Evolutionary conservation across 2,329 filamentous ascomycete genomes (phyloP).

Genomic region (Sporothrix phasma): DNA sequence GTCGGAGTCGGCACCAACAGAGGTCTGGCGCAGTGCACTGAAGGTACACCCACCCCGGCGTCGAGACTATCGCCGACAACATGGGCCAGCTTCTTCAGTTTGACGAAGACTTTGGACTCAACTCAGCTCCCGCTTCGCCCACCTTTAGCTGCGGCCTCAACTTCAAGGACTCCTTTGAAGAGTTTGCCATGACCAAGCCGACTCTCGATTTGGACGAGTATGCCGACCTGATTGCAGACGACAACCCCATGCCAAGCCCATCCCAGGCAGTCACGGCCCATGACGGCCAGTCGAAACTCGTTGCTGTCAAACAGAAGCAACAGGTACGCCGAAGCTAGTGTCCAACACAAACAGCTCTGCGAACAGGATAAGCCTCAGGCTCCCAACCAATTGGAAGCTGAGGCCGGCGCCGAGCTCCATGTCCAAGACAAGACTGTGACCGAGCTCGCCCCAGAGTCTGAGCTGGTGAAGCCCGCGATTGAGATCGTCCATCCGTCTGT

Average conservation of each 20-base stretch:
- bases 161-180: slow-evolving; percentile 6
- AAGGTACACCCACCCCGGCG: neutral
- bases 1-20: neutral
- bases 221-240: neutral
- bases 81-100: neutral
- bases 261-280: neutral
- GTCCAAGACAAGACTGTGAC: neutral
- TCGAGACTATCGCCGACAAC: neutral
- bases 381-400: too few species aligned
- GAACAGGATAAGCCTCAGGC: neutral
- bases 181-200: slow-evolving; percentile 11
- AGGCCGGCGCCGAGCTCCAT: neutral
- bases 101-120: neutral
- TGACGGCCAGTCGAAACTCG: neutral
- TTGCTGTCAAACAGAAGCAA: neutral
- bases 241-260: neutral
- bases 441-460: neutral
- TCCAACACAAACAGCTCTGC: neutral
- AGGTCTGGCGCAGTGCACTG: neutral
- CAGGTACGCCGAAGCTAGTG: neutral
- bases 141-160: neutral
- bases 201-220: slow-evolving; percentile 6
- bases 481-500: too few species aligned
- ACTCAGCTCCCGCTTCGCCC: neutral
- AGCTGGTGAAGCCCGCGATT: too few species aligned